phyloP scores from a whole-genome alignment of 1,284 basidiomycete genomes.

The Ustilago hordei region DNA sequence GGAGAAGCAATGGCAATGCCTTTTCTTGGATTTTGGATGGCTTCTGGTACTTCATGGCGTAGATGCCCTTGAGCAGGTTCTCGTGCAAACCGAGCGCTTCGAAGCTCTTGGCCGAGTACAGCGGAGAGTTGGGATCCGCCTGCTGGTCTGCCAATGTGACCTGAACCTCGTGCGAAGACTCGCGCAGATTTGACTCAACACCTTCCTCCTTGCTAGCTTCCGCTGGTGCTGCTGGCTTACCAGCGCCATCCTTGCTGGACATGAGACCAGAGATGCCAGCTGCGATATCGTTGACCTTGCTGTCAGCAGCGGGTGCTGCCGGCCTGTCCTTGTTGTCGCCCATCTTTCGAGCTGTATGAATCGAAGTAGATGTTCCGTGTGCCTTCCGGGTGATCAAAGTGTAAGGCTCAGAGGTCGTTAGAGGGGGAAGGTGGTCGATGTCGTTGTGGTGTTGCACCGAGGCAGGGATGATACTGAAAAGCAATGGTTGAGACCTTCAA shows the following conservation, averaged over 20 bases:
- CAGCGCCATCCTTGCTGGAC: constrained; percentile 30
- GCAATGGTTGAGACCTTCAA: background rate
- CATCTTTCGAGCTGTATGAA: constrained; percentile 20
- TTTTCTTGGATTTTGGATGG: constrained; percentile 99
- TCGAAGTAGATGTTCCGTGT: background rate
- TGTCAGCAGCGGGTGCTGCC: constrained; percentile 31
- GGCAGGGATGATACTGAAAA: background rate
- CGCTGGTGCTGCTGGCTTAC: constrained; percentile 15
- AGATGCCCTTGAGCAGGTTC: constrained; percentile 94
- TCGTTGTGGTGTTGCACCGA: background rate
- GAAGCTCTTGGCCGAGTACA: constrained; percentile 93
- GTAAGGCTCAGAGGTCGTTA: background rate
- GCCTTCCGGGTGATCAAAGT: background rate
- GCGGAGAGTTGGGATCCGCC: constrained; percentile 91
- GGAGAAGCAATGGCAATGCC: constrained; percentile 88
- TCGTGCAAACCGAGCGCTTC: constrained; percentile 77
- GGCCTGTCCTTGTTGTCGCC: constrained; percentile 40
- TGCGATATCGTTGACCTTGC: constrained; percentile 56
- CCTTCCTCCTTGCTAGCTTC: constrained; percentile 15
- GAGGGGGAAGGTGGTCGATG: too few species aligned
- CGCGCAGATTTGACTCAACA: constrained; percentile 47
- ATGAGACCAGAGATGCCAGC: constrained; percentile 54
- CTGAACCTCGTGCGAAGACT: constrained; percentile 73
- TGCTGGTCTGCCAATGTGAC: constrained; percentile 98
- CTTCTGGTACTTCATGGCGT: constrained; percentile 94